These are phyloP conservation scores for Suillus paluster DNA, from an alignment of 768 basidiomycete genomes.

Conservation along the genomic window DNA sequence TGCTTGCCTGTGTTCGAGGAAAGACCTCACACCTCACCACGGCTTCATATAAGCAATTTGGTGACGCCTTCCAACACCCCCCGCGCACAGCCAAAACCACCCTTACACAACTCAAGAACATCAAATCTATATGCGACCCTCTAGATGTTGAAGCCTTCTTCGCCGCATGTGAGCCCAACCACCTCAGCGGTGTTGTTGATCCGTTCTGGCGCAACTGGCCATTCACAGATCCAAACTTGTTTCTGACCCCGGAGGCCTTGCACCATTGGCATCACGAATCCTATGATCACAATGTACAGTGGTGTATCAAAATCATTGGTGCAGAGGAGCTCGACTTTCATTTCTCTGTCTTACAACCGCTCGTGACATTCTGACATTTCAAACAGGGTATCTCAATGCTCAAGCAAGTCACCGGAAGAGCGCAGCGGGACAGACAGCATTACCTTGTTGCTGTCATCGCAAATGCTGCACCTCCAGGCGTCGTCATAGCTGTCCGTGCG, in stretches of 20 bases:
- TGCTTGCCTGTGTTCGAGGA: too few relatives aligned
- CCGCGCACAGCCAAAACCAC: slow-evolving; percentile 26
- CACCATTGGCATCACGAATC: too few relatives aligned
- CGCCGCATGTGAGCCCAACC: too few relatives aligned
- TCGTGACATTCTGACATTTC: slow-evolving; percentile 41
- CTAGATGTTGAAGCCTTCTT: background rate
- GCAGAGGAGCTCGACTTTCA: slow-evolving; percentile 32
- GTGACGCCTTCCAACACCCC: too few relatives aligned
- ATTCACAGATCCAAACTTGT: too few relatives aligned
- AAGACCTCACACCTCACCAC: too few relatives aligned
- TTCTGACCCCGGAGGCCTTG: too few relatives aligned
- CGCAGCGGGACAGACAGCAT: slow-evolving; percentile 41
- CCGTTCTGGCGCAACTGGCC: too few relatives aligned
- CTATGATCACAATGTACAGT: too few relatives aligned
- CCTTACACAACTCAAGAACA: slow-evolving; percentile 15
- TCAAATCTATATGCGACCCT: slow-evolving; percentile 12
- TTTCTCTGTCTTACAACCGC: slow-evolving; percentile 38
- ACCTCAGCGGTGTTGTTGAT: too few relatives aligned
- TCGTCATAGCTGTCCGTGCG: slow-evolving; percentile 39
- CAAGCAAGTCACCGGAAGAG: slow-evolving; percentile 46
- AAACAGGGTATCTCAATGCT: slow-evolving; percentile 43
- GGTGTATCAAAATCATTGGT: too few relatives aligned
- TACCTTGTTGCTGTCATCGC: slow-evolving; percentile 39
- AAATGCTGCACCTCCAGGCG: slow-evolving; percentile 29
- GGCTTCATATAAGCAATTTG: too few relatives aligned